phyloP scores from a whole-genome alignment of 1,139 yeast genomes.

The Nadsonia commutata region DNA sequence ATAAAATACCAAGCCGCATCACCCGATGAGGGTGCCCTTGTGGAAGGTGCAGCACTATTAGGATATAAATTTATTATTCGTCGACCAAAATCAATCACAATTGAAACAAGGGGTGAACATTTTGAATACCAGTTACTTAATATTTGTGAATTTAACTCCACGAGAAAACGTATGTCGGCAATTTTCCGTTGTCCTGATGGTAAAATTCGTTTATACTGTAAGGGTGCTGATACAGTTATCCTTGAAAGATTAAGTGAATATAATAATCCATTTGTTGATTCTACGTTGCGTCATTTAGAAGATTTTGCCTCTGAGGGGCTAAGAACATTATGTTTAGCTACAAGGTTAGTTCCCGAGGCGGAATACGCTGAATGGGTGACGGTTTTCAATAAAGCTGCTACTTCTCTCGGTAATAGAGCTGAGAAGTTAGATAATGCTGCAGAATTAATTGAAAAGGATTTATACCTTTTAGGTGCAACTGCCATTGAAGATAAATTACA shows the following conservation, averaged over 20 bases:
- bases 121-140: conserved; percentile 62
- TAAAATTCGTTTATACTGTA: conserved; percentile 71
- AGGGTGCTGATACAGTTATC: conserved; percentile 97
- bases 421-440: conserved; percentile 72
- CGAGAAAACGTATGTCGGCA: conserved; percentile 96
- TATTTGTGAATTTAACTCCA: conserved; percentile 91
- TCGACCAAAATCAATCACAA: conserved; percentile 68
- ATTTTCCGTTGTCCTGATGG: conserved; percentile 93
- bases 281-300: conserved; percentile 79
- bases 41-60: conserved; percentile 83
- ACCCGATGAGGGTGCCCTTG: conserved; percentile 98
- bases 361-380: conserved; percentile 57
- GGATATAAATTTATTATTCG: conserved; percentile 79
- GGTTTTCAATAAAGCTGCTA: conserved; percentile 63
- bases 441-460: conserved; percentile 65
- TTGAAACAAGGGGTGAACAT: conserved; percentile 28
- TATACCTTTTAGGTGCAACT: conserved; percentile 84
- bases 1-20: conserved; percentile 97
- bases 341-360: conserved; percentile 61
- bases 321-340: conserved; percentile 86
- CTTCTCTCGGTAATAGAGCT: conserved; percentile 61
- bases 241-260: conserved; percentile 56
- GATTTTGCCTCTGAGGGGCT: conserved; percentile 95
- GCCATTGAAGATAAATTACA: conserved; percentile 97
- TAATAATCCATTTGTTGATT: conserved; percentile 65